A percentile compares a stretch with the other conserved stretches of the same genome.
phyloP scores from a whole-genome alignment of 2,329 filamentous ascomycete species.

The Lojkania enalia region DNA sequence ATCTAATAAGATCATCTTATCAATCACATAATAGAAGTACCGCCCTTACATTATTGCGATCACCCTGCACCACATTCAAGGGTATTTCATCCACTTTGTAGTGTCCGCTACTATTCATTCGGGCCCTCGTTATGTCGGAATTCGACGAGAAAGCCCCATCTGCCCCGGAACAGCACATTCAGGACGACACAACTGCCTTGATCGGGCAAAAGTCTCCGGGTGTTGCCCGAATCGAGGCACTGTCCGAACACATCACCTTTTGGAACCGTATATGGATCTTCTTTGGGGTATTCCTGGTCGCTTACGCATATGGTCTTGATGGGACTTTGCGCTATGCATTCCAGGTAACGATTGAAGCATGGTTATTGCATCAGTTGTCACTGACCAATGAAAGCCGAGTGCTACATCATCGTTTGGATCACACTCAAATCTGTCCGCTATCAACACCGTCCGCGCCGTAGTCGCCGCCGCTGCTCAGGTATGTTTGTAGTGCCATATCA shows the following conservation, averaged over 20 bases:
- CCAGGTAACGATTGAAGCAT: constrained; percentile 36
- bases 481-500: not conserved
- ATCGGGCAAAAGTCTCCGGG: constrained; percentile 51
- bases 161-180: not conserved
- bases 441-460: constrained; percentile 62
- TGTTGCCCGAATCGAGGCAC: constrained; percentile 62
- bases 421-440: constrained; percentile 62
- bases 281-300: constrained; percentile 63
- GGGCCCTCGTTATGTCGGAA: constrained; percentile 16
- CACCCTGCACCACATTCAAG: not conserved
- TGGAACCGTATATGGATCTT: constrained; percentile 62
- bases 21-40: constrained; percentile 11
- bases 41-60: not conserved
- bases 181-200: constrained; percentile 17
- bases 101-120: no score
- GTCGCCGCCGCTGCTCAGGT: constrained; percentile 60
- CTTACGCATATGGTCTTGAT: constrained; percentile 67
- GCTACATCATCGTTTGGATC: constrained; percentile 57
- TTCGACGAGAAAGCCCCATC: constrained; percentile 11
- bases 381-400: constrained; percentile 46
- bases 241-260: constrained; percentile 57
- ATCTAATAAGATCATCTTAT: constrained; percentile 12
- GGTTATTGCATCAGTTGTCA: not conserved
- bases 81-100: no score
- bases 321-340: constrained; percentile 60